Percentiles rank a stretch among this genome's conserved stretches.
Conservation (phyloP, 1,284 basidiomycete species). For the Fomes fomentarius region DNA sequence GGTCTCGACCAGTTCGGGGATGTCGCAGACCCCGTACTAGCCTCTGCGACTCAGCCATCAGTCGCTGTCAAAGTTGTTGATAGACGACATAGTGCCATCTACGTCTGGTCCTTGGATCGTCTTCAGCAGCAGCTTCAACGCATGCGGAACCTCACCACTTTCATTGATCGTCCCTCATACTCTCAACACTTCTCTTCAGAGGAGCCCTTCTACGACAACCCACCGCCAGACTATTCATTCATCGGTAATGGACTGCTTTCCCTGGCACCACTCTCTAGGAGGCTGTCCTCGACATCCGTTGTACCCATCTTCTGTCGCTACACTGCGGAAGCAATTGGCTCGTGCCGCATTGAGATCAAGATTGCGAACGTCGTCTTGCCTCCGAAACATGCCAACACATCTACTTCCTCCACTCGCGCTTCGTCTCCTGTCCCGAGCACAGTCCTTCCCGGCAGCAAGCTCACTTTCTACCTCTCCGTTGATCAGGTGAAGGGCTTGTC, state of each 20-base stretch:
- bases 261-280: constrained; percentile 79
- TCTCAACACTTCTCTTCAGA: constrained; percentile 92
- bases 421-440: constrained; percentile 69
- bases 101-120: constrained; percentile 89
- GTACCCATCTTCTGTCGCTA: constrained; percentile 92
- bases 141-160: constrained; percentile 94
- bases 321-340: constrained; percentile 92
- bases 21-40: constrained; percentile 78
- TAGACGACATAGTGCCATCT: constrained; percentile 82
- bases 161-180: constrained; percentile 91
- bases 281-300: constrained; percentile 73
- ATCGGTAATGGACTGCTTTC: constrained; percentile 88
- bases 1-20: constrained; percentile 93
- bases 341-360: constrained; percentile 84
- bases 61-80: constrained; percentile 93
- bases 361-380: constrained; percentile 71
- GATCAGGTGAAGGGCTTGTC: constrained; percentile 89
- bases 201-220: constrained; percentile 90
- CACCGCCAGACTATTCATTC: constrained; percentile 87
- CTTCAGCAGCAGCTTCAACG: constrained; percentile 88
- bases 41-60: constrained; percentile 77
- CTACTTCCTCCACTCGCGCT: constrained; percentile 66
- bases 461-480: constrained; percentile 82
- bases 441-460: constrained; percentile 72
- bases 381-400: constrained; percentile 61